Conservation (phyloP, 805 yeast genomes). For the Lipomyces japonicus region DNA sequence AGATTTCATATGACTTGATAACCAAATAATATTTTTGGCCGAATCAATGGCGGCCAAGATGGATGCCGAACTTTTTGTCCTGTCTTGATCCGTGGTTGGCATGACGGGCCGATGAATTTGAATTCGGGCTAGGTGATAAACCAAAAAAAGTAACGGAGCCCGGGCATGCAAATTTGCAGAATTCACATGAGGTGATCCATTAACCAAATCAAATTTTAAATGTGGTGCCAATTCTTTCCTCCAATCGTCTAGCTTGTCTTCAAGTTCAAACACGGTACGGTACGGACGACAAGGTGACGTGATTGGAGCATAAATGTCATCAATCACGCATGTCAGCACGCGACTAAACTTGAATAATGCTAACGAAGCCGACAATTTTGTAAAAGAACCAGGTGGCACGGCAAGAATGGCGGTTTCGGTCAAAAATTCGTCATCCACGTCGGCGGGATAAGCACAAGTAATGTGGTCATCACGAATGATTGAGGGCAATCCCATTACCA, state of each 20-base stretch:
- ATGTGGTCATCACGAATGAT: slow-evolving; percentile 74
- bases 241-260: slow-evolving; percentile 76
- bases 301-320: slow-evolving; percentile 41
- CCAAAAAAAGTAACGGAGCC: slow-evolving; percentile 47
- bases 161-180: slow-evolving; percentile 23
- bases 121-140: slow-evolving; percentile 60
- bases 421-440: slow-evolving; percentile 33
- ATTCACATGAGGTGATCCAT: slow-evolving; percentile 34
- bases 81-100: slow-evolving; percentile 22
- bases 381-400: slow-evolving; percentile 33
- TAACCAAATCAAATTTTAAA: slow-evolving; percentile 54
- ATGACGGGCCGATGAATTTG: slow-evolving; percentile 58
- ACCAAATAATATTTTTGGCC: slow-evolving; percentile 35
- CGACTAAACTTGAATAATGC: slow-evolving; percentile 22
- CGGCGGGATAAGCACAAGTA: slow-evolving; percentile 73
- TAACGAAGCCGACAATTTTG: slow-evolving; percentile 25
- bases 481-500: slow-evolving; percentile 79
- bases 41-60: slow-evolving; percentile 36
- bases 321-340: slow-evolving; percentile 66
- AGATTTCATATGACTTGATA: slow-evolving; percentile 32
- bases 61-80: slow-evolving; percentile 31
- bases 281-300: slow-evolving; percentile 12
- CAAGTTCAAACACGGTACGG: slow-evolving; percentile 39
- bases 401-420: slow-evolving; percentile 17
- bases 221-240: slow-evolving; percentile 60